Evolutionary conservation across 1,284 basidiomycete species (phyloP), one percentile per base, ranked within the genome.

Genomic region (Puccinia hordei): DNA sequence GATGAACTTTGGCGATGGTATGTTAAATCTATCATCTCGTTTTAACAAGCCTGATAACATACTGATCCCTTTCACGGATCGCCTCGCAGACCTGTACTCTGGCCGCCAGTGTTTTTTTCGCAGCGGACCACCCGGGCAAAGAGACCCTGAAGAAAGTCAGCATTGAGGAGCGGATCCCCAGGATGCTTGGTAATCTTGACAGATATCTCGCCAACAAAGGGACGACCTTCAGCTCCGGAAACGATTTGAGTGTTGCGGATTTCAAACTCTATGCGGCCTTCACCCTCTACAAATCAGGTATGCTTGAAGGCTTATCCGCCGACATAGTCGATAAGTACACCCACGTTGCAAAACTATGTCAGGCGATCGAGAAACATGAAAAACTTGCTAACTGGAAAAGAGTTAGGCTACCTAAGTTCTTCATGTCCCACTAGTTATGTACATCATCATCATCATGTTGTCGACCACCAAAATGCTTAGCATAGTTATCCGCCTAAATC

Each of bases 291-390:
- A 68, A 68, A 41, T 44, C 65, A 2, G 65, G 65, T 41, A 13
- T 46, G n/a, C 24, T 68, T 24, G 10, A 41, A 41, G 65, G 65
- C n/a, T 68, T 68, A 15, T 41, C 65, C n/a, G 1, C 17, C n/a
- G 65, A 68, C 17, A 24, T 68, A 2, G 24, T 68, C 38, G 65
- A 68, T 22, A 68, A 68, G 4, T 46, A 68, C 38, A 33, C 65
- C 41, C 65, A 68, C n/a, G 41, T 46, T 15, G n/a, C 35, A 8
- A 68, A 68, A 46, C 65, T 68, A 15, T 46, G 46, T 38, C 65
- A 68, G n/a, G 65, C 65, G 65, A 41, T 68, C 41, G 38, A 68
- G 5, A 68, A 46, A 5, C 65, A 68, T 41, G 65, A 68, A 68
- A 68, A 68, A 22, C 8, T 68, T 22, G 65, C 41, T 46, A 68